Evolutionary conservation across 176 grass and related monocot species (phyloP).

Genomic region (Musa acuminata): DNA sequence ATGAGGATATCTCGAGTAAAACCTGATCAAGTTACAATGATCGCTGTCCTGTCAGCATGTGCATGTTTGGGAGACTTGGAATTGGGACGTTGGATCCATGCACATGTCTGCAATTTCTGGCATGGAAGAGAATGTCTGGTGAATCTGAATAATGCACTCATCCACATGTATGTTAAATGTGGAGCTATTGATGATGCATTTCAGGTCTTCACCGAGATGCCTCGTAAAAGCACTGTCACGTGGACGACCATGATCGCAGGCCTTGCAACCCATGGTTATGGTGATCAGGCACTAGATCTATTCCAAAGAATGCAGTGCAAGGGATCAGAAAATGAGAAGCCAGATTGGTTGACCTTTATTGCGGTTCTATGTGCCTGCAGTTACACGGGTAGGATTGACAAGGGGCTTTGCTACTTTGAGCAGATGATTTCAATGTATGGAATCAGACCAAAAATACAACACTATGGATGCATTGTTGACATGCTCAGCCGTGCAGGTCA

Average conservation of each 20-base stretch:
- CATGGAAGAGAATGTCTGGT: conserved; percentile 5
- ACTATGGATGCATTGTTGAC: conserved; percentile 68
- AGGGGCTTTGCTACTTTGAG: conserved; percentile 42
- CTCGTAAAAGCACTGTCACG: conserved; percentile 36
- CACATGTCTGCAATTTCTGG: background rate
- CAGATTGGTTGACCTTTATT: conserved; percentile 40
- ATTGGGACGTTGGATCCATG: conserved; percentile 55
- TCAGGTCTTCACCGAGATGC: conserved; percentile 46
- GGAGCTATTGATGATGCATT: conserved; percentile 38
- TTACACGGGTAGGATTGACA: conserved; percentile 33
- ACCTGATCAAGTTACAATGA: conserved; percentile 39
- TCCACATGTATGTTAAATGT: conserved; percentile 57
- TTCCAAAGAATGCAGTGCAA: conserved; percentile 37
- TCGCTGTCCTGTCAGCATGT: conserved; percentile 41
- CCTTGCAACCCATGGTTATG: conserved; percentile 35
- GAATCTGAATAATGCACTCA: conserved; percentile 45
- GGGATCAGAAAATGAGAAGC: conserved; percentile 1
- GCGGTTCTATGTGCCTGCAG: conserved; percentile 42
- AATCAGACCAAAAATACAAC: conserved; percentile 41
- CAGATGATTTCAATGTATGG: conserved; percentile 45
- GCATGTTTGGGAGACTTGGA: conserved; percentile 35
- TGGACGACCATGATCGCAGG: conserved; percentile 75
- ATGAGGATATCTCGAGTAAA: conserved; percentile 39
- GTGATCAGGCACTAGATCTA: conserved; percentile 39
- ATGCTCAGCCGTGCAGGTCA: conserved; percentile 40